phyloP scores from a whole-genome alignment of 2,329 filamentous ascomycete species.

The Monilinia fructigena region DNA sequence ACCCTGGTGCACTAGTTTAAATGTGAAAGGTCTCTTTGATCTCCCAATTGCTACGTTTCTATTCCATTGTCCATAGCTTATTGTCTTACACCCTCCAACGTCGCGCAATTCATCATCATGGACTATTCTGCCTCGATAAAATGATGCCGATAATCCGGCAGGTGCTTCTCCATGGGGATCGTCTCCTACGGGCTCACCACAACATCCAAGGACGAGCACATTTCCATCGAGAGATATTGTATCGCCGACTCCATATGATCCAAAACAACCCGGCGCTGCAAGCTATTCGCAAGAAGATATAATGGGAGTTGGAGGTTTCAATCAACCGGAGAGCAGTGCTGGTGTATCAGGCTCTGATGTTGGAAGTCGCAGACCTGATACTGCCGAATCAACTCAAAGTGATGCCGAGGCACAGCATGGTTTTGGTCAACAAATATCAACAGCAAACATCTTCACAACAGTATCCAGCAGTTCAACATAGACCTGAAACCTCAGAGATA shows the following conservation, averaged over 20 bases:
- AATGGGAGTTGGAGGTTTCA: constrained; percentile 31
- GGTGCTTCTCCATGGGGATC: constrained; percentile 61
- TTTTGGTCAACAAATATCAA: constrained; percentile 37
- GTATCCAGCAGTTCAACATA: constrained; percentile 40
- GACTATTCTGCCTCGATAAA: constrained; percentile 60
- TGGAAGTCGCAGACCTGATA: constrained; percentile 37
- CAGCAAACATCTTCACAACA: constrained; percentile 28
- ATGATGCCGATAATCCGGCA: constrained; percentile 57
- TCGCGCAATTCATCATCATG: constrained; percentile 46
- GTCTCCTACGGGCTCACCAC: constrained; percentile 38
- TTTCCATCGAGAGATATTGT: constrained; percentile 34
- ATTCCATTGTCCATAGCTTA: constrained; percentile 13
- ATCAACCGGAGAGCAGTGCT: constrained; percentile 34
- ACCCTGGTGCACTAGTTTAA: constrained; percentile 1
- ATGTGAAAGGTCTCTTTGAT: constrained; percentile 10
- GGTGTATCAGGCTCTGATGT: constrained; percentile 35
- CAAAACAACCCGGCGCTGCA: constrained; percentile 27
- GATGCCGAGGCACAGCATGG: constrained; percentile 39
- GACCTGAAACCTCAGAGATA: constrained; percentile 41
- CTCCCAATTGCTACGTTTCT: constrained; percentile 20
- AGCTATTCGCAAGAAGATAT: constrained; percentile 36
- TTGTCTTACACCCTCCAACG: constrained; percentile 24
- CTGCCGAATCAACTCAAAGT: constrained; percentile 34
- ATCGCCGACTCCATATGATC: constrained; percentile 36
- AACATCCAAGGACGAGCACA: constrained; percentile 35